These are phyloP conservation scores for Amanita subjunquillea DNA, from an alignment of 768 basidiomycete genomes.

Conservation along the genomic window DNA sequence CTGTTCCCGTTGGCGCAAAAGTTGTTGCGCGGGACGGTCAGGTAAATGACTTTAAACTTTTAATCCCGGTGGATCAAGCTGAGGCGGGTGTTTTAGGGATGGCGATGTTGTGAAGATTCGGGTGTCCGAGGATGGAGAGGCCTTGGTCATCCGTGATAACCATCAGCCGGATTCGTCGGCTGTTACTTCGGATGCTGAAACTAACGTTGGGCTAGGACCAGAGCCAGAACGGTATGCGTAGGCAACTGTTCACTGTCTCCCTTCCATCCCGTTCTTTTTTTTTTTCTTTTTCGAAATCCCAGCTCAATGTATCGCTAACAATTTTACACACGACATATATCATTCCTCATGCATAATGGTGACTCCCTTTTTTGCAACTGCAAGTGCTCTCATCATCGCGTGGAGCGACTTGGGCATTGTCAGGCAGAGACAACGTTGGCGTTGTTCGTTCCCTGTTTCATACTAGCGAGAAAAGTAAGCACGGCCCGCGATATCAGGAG, in stretches of 20 bases:
- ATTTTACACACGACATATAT: background rate
- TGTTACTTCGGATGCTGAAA: slow-evolving; percentile 7
- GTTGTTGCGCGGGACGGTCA: slow-evolving; percentile 67
- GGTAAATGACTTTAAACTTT: slow-evolving; percentile 25
- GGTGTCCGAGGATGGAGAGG: slow-evolving; percentile 28
- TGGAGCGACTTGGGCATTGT: no score
- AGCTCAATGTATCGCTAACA: slow-evolving; percentile 1
- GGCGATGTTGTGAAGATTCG: slow-evolving; percentile 58
- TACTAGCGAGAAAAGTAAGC: no score
- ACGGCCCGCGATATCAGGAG: background rate
- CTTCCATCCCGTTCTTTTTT: no score
- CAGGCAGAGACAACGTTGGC: no score
- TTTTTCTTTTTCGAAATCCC: background rate
- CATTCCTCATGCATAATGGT: no score
- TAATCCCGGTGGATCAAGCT: background rate
- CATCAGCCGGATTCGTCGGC: slow-evolving; percentile 39
- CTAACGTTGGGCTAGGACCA: background rate
- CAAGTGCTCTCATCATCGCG: no score
- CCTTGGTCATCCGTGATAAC: slow-evolving; percentile 51
- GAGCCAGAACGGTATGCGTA: background rate
- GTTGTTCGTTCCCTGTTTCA: no score
- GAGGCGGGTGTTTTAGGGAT: slow-evolving; percentile 29
- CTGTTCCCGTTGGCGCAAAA: slow-evolving; percentile 77
- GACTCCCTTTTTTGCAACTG: no score
- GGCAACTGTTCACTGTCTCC: no score